These are phyloP conservation scores for Aspergillus chevalieri DNA, from an alignment of 2,329 filamentous ascomycete genomes.

Conservation along the genomic window DNA sequence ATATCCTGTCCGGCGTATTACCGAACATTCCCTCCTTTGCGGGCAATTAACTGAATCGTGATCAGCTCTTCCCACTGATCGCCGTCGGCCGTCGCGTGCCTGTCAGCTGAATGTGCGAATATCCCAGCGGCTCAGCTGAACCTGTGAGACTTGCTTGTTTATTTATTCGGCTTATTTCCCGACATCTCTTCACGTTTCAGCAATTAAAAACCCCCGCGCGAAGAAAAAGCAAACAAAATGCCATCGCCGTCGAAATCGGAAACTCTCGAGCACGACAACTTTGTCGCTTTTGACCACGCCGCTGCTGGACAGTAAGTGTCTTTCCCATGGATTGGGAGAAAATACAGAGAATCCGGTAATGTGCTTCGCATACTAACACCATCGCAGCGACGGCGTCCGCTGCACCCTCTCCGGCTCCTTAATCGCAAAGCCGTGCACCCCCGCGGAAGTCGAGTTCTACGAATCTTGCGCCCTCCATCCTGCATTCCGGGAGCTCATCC, in stretches of 20 bases:
- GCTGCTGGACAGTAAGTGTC: constrained; percentile 46
- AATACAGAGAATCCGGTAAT: no score
- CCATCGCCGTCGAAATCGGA: constrained; percentile 27
- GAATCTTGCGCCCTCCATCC: constrained; percentile 64
- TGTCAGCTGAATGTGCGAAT: no score
- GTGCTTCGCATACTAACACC: not conserved
- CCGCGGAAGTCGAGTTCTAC: constrained; percentile 84
- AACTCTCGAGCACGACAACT: constrained; percentile 30
- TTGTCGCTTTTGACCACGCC: constrained; percentile 41
- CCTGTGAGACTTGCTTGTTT: no score
- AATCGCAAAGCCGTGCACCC: constrained; percentile 90
- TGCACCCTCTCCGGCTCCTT: constrained; percentile 76
- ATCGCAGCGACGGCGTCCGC: constrained; percentile 74
- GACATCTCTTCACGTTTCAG: not conserved
- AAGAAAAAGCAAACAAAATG: constrained; percentile 18
- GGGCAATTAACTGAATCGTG: no score
- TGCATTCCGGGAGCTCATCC: constrained; percentile 74
- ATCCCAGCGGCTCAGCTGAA: no score
- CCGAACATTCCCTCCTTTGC: no score
- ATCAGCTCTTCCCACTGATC: no score
- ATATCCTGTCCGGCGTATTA: no score
- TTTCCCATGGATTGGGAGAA: not conserved
- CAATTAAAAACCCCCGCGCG: not conserved
- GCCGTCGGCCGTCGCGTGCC: no score
- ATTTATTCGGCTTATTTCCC: no score